phyloP scores from a whole-genome alignment of 148 eudicot species.

The Fagopyrum esculentum region DNA sequence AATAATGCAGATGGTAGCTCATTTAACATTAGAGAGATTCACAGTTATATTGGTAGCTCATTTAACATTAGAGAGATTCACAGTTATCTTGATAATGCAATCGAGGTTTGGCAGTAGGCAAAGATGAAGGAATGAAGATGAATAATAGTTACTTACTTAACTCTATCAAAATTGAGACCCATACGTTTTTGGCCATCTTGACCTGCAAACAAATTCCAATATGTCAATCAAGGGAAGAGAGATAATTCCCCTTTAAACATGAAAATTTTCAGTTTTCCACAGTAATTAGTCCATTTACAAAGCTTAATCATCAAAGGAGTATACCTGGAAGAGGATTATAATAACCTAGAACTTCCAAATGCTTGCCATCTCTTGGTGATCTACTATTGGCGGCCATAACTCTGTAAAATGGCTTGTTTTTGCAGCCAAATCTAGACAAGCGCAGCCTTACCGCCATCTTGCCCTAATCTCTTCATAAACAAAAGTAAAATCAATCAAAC shows the following conservation, averaged over 20 bases:
- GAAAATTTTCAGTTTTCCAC: neutral
- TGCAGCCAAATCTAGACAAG: constrained; percentile 76
- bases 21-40: neutral
- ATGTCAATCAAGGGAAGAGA: constrained; percentile 9
- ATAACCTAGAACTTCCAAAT: constrained; percentile 82
- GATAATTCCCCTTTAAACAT: neutral
- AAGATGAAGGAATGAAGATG: neutral
- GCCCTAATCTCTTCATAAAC: neutral
- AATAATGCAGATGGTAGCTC: neutral
- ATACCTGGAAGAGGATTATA: constrained; percentile 91
- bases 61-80: neutral
- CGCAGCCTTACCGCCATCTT: constrained; percentile 79
- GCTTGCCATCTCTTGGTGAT: constrained; percentile 94
- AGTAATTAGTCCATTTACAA: neutral
- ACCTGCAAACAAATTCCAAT: constrained; percentile 40
- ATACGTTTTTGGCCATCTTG: constrained; percentile 85
- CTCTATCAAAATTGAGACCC: constrained; percentile 91
- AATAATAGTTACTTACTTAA: constrained; percentile 56
- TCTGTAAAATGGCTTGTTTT: constrained; percentile 73
- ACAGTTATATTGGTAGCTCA: neutral
- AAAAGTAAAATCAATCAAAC: neutral
- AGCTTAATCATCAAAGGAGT: neutral
- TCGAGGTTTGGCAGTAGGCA: neutral
- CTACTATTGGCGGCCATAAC: constrained; percentile 90
- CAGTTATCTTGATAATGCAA: neutral